Evolutionary conservation across 495 filamentous ascomycete species (phyloP).

Genomic region (Haplographium delicatum): DNA sequence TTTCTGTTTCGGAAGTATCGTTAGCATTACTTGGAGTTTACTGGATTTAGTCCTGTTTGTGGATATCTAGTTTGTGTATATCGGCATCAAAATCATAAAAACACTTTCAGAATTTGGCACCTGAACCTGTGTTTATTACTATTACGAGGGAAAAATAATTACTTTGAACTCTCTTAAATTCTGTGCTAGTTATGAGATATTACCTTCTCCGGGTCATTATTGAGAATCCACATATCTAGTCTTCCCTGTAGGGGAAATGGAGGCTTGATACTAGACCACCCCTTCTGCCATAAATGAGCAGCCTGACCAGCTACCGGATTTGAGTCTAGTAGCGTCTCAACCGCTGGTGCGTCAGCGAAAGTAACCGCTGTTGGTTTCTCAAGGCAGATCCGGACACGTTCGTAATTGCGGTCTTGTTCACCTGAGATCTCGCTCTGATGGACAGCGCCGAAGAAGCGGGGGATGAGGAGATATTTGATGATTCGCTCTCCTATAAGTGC

Average conservation of each 20-base stretch:
- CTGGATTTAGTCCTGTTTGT: background rate
- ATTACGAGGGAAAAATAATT: no score
- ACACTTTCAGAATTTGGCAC: no score
- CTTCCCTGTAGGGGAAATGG: slow-evolving; percentile 12
- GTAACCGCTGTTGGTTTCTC: slow-evolving; percentile 56
- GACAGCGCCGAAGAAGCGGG: background rate
- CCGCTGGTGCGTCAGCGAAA: slow-evolving; percentile 49
- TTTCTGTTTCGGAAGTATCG: background rate
- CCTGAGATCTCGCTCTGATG: background rate
- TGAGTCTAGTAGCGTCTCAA: slow-evolving; percentile 38
- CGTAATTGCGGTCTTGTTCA: slow-evolving; percentile 8
- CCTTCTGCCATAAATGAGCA: background rate
- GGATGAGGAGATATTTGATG: slow-evolving; percentile 26
- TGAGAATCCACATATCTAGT: slow-evolving; percentile 9
- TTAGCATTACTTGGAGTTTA: slow-evolving; percentile 47
- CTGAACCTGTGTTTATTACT: background rate
- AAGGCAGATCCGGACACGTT: slow-evolving; percentile 41
- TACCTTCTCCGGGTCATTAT: no score
- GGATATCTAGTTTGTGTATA: background rate
- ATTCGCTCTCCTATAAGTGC: slow-evolving; percentile 39
- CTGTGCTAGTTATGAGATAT: no score
- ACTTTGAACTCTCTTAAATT: no score
- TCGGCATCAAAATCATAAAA: background rate
- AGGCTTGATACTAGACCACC: background rate
- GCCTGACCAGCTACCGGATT: slow-evolving; percentile 10